A percentile compares a stretch with the other conserved stretches of the same genome.
Evolutionary conservation across 2,329 filamentous ascomycete genomes (phyloP).

Genomic region (Orbilia ellipsospora): DNA sequence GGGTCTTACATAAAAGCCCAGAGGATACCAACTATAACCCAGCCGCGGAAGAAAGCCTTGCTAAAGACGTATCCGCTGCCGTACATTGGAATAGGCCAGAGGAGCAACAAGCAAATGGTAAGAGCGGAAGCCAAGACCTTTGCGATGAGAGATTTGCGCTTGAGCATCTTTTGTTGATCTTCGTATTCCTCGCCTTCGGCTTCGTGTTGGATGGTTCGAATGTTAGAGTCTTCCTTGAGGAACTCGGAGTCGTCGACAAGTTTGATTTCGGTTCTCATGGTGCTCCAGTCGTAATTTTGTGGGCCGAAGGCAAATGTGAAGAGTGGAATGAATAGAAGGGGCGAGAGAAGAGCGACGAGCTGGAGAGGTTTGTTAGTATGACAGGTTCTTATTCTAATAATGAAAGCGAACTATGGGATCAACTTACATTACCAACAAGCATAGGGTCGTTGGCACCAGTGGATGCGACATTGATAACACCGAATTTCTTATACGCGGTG

Average conservation of each 20-base stretch:
- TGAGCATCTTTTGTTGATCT: constrained; percentile 60
- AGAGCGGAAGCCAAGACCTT: constrained; percentile 68
- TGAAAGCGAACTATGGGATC: background rate
- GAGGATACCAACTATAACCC: constrained; percentile 79
- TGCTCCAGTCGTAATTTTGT: constrained; percentile 86
- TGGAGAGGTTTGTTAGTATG: constrained; percentile 64
- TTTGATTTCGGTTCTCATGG: constrained; percentile 79
- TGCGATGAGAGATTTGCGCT: constrained; percentile 64
- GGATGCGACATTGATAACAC: constrained; percentile 75
- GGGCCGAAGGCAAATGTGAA: constrained; percentile 76
- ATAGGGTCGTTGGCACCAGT: constrained; percentile 70
- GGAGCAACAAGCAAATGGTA: constrained; percentile 77
- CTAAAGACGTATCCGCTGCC: constrained; percentile 82
- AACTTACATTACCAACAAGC: constrained; percentile 53
- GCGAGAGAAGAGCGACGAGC: constrained; percentile 81
- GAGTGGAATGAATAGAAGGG: constrained; percentile 77
- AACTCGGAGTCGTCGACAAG: constrained; percentile 79
- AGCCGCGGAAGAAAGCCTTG: constrained; percentile 84
- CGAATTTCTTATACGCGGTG: constrained; percentile 76
- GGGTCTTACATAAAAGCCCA: constrained; percentile 74
- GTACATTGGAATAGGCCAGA: constrained; percentile 95
- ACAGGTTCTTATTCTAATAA: too few relatives aligned
- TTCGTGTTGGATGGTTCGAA: constrained; percentile 67
- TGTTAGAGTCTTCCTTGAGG: constrained; percentile 49
- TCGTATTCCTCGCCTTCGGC: constrained; percentile 52